Percentiles rank a stretch among this genome's conserved stretches.
These are phyloP conservation scores for Phytophthora lateralis DNA, from an alignment of 352 stramenopile genomes.

Conservation along the genomic window DNA sequence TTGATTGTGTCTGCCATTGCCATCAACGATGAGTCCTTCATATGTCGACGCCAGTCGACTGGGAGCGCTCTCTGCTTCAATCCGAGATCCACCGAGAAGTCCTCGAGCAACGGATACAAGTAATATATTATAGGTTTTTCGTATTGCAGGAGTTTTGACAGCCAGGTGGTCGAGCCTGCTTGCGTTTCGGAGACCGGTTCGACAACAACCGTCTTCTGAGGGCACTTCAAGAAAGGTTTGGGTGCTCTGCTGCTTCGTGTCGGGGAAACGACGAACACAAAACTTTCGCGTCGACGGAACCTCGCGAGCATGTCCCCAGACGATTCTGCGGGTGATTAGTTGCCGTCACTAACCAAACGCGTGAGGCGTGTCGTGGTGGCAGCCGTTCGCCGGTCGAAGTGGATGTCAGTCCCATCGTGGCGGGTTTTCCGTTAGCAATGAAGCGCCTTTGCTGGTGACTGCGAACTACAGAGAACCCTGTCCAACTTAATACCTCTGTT, in stretches of 20 bases:
- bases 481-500: too few relatives aligned
- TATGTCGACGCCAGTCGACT: too few relatives aligned
- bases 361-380: neutral
- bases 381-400: slow-evolving; percentile 5
- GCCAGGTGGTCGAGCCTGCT: neutral
- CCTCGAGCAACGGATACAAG: neutral
- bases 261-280: neutral
- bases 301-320: slow-evolving; percentile 3
- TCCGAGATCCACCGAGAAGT: neutral
- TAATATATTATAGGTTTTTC: too few relatives aligned
- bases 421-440: slow-evolving; percentile 2
- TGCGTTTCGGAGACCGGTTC: slow-evolving; percentile 2
- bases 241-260: neutral
- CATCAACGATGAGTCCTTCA: too few relatives aligned
- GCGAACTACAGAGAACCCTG: too few relatives aligned
- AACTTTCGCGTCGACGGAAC: slow-evolving; percentile 19
- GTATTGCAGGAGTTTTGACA: neutral
- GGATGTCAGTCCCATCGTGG: slow-evolving; percentile 8
- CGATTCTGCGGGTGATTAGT: slow-evolving; percentile 16
- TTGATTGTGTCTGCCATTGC: too few relatives aligned
- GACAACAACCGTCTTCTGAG: slow-evolving; percentile 1
- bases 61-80: too few relatives aligned
- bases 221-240: slow-evolving; percentile 7
- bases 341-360: slow-evolving; percentile 10
- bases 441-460: neutral